Base-by-base conservation (phyloP, 805 yeast genomes). In the Sugiyamaella valdiviana region DNA sequence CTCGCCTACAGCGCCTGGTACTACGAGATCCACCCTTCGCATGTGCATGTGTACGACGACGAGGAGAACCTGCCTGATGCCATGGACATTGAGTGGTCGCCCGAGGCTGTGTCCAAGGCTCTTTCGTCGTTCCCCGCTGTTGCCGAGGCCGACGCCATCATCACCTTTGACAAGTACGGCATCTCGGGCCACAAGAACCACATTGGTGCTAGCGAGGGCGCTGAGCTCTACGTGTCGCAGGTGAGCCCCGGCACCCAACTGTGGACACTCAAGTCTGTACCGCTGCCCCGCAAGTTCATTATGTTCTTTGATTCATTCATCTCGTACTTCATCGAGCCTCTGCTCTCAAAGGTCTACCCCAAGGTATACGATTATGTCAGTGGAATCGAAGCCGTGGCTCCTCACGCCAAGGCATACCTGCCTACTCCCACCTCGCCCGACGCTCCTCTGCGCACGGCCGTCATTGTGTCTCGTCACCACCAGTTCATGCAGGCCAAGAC, bases 141-240 rank as follows among this genome's bases (percentile, higher is more conserved):
- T 47, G 46, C 57, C 38, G 39, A 62, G 0, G 51, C 67, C 20
- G 52, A 70, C 15, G 71, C 76, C 5, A 57, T 90, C 7, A 57
- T 91, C 26, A 85, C 97, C 0, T 91, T 93, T 64, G 99, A 93
- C 67, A 74, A 74, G 35, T 44, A 59, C 17, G 99, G 99, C 0
- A 84, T 93, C 2, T 88, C 97, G 0, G 72, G 75, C 42, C 99
- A 93, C 66, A 76, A 85, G n/a, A 93, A 93, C 65, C 99, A 93
- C 64, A 78, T 70, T 21, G 57, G 61, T 19, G 51, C 46, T 23
- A 53, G 45, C 44, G 44, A 23, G 17, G 68, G 63, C 14, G 63
- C 57, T 12, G 42, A 50, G 15, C 21, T 24, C 16, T 41, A 41
- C 20, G 29, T 32, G 4, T 15, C 22, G 10, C 36, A 41, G 12